These are phyloP conservation scores for Penicillium psychrosexuale DNA, from an alignment of 2,329 filamentous ascomycete genomes.

Conservation along the genomic window DNA sequence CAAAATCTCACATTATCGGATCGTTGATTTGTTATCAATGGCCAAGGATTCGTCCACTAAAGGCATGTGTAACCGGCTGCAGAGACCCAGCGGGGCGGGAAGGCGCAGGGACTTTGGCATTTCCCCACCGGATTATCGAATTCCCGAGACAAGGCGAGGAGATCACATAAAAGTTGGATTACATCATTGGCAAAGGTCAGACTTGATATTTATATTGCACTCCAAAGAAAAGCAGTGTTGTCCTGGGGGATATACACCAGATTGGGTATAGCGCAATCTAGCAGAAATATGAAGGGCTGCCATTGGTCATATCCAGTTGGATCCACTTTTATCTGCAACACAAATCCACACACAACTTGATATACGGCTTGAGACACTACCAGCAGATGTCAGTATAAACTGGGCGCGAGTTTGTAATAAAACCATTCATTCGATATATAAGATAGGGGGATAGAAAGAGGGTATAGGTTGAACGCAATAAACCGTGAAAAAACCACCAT, in stretches of 20 bases:
- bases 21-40: neutral
- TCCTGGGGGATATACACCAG: neutral
- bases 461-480: slow-evolving; percentile 12
- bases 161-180: neutral
- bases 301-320: neutral
- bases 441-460: neutral
- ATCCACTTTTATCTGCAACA: neutral
- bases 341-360: neutral
- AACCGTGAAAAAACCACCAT: neutral
- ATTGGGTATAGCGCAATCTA: neutral
- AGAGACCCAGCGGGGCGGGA: neutral
- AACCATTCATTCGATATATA: neutral
- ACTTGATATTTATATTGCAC: neutral
- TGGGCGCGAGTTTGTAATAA: neutral
- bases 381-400: neutral
- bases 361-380: neutral
- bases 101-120: neutral
- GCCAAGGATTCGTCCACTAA: neutral
- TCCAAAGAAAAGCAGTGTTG: neutral
- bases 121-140: neutral
- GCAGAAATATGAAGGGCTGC: neutral
- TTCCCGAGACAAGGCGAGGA: neutral
- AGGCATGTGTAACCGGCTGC: neutral
- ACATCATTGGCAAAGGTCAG: neutral
- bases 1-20: neutral